A percentile compares a stretch with the other conserved stretches of the same genome.
These are phyloP conservation scores for Coemansia aciculifera DNA, from an alignment of 192 early-diverging fungal genomes.

Conservation along the genomic window DNA sequence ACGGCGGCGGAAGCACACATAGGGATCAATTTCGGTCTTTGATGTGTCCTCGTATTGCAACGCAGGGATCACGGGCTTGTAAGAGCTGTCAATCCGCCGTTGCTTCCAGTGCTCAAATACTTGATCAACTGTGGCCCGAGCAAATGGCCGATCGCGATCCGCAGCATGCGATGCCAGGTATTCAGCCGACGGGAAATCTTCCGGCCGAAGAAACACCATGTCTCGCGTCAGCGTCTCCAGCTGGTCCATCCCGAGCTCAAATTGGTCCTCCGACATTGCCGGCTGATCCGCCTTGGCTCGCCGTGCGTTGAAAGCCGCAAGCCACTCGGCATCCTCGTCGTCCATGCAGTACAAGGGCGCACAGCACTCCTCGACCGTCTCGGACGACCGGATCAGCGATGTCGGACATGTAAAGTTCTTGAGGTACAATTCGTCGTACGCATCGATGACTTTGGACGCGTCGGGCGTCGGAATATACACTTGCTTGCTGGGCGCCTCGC, in stretches of 20 bases:
- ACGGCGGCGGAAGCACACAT: conserved; percentile 94
- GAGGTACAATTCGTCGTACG: conserved; percentile 72
- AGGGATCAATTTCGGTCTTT: conserved; percentile 83
- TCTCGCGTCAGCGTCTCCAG: conserved; percentile 74
- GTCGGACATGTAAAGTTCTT: conserved; percentile 70
- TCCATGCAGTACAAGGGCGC: conserved; percentile 89
- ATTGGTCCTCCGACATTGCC: conserved; percentile 65
- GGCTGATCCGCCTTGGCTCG: background rate
- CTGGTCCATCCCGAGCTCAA: conserved; percentile 78
- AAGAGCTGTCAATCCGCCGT: conserved; percentile 23
- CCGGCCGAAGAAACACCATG: conserved; percentile 47
- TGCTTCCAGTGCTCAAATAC: conserved; percentile 48
- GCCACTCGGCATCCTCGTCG: conserved; percentile 79
- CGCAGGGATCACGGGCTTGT: conserved; percentile 31
- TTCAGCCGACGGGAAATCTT: conserved; percentile 45
- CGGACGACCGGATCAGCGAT: conserved; percentile 82
- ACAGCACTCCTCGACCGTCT: conserved; percentile 83
- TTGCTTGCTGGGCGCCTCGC: conserved; percentile 58
- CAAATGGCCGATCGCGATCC: conserved; percentile 37
- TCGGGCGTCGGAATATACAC: conserved; percentile 92
- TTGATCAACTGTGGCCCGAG: background rate
- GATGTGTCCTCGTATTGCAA: conserved; percentile 65
- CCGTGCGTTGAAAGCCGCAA: conserved; percentile 37
- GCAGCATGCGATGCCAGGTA: conserved; percentile 36
- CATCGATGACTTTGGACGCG: conserved; percentile 69